These are phyloP conservation scores for Aspergillus panamensis DNA, from an alignment of 495 filamentous ascomycete species.

Conservation along the genomic window DNA sequence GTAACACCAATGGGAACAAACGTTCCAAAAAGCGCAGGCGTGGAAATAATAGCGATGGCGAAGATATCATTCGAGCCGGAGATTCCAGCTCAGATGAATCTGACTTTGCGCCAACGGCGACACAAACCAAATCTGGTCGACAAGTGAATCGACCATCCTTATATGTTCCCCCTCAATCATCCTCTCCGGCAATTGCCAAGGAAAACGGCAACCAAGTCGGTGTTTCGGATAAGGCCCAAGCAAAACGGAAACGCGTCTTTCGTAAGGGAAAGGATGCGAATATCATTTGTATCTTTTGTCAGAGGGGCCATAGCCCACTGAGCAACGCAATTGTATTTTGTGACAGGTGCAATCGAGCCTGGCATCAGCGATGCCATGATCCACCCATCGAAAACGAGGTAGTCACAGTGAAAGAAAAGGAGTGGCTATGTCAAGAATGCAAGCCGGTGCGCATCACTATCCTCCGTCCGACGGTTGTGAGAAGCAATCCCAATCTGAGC, in stretches of 20 bases:
- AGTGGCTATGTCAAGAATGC: constrained; percentile 80
- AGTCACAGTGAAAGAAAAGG: constrained; percentile 59
- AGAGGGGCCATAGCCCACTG: constrained; percentile 67
- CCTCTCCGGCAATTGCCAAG: constrained; percentile 21
- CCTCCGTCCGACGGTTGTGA: constrained; percentile 22
- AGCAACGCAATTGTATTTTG: constrained; percentile 93
- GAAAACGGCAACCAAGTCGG: constrained; percentile 34
- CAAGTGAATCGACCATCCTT: constrained; percentile 68
- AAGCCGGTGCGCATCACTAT: constrained; percentile 37
- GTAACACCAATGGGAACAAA: constrained; percentile 15
- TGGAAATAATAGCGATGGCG: constrained; percentile 38
- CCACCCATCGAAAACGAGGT: constrained; percentile 71
- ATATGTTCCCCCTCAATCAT: constrained; percentile 59
- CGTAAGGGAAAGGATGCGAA: constrained; percentile 43
- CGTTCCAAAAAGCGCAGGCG: constrained; percentile 48
- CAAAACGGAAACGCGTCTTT: constrained; percentile 43
- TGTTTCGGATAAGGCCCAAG: constrained; percentile 37
- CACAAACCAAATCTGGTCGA: constrained; percentile 79
- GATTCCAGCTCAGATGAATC: constrained; percentile 48
- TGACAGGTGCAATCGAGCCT: constrained; percentile 82
- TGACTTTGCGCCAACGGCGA: constrained; percentile 52
- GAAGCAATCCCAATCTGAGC: constrained; percentile 23
- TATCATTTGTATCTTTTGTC: constrained; percentile 71
- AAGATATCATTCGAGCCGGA: constrained; percentile 42
- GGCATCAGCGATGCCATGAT: constrained; percentile 90